These are phyloP conservation scores for Ramularia collo-cygni DNA, from an alignment of 2,329 filamentous ascomycete species.

Conservation along the genomic window DNA sequence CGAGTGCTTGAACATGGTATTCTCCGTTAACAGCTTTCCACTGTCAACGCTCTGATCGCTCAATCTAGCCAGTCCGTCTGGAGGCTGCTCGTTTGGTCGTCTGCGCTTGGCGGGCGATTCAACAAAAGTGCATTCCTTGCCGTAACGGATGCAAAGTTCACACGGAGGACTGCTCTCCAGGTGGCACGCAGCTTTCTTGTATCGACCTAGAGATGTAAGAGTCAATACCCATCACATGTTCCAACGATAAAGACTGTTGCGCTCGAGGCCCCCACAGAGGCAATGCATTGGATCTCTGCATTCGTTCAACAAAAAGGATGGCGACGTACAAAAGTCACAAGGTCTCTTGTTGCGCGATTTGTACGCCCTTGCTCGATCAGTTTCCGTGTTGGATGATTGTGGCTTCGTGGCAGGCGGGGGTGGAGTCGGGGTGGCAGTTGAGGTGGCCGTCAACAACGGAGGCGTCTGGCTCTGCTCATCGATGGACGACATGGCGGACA, in stretches of 20 bases:
- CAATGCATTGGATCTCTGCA: no score
- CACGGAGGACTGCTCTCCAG: slow-evolving; percentile 39
- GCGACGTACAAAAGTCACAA: slow-evolving; percentile 37
- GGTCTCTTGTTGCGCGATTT: slow-evolving; percentile 36
- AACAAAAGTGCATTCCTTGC: slow-evolving; percentile 41
- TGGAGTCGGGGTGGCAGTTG: no score
- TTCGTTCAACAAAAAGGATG: no score
- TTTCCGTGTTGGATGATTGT: slow-evolving; percentile 5
- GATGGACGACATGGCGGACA: no score
- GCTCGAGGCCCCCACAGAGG: no score
- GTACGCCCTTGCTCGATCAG: slow-evolving; percentile 30
- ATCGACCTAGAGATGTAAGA: slow-evolving; percentile 18
- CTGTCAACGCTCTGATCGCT: no score
- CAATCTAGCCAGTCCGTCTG: background rate
- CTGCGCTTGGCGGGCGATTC: slow-evolving; percentile 32
- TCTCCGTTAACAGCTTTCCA: slow-evolving; percentile 2
- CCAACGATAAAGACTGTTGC: no score
- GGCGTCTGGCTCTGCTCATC: no score
- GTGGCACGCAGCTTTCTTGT: slow-evolving; percentile 41
- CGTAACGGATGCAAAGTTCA: slow-evolving; percentile 38
- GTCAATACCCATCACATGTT: no score
- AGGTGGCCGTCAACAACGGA: no score
- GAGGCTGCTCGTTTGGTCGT: slow-evolving; percentile 24
- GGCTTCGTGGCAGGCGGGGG: background rate
- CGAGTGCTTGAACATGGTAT: slow-evolving; percentile 14